Evolutionary conservation across 2,329 filamentous ascomycete species (phyloP).

Genomic region (Colletotrichum lupini): DNA sequence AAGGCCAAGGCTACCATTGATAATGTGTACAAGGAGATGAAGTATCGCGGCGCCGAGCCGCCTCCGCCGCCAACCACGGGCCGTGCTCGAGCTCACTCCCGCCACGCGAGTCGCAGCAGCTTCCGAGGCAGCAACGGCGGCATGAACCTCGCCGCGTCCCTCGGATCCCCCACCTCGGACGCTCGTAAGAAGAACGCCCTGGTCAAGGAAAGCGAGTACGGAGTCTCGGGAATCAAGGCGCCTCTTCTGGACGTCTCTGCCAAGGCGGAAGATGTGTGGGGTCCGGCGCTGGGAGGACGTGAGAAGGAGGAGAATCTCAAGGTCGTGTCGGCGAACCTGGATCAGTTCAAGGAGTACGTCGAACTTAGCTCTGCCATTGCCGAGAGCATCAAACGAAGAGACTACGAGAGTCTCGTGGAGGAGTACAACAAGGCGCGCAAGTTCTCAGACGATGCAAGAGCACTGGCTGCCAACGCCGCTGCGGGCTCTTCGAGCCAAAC

Average conservation of each 20-base stretch:
- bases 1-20: constrained; percentile 98
- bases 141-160: constrained; percentile 47
- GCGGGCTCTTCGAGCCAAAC: constrained; percentile 75
- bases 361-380: constrained; percentile 82
- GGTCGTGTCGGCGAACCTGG: constrained; percentile 78
- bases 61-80: constrained; percentile 47
- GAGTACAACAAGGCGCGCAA: constrained; percentile 86
- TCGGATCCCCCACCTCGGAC: constrained; percentile 56
- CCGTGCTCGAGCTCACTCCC: constrained; percentile 65
- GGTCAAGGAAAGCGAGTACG: constrained; percentile 92
- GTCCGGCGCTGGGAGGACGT: constrained; percentile 88
- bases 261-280: constrained; percentile 98
- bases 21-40: constrained; percentile 99
- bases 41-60: constrained; percentile 71
- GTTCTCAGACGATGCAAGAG: constrained; percentile 81
- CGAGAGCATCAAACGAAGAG: constrained; percentile 89
- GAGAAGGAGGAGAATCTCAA: constrained; percentile 92
- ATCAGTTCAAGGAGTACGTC: constrained; percentile 83
- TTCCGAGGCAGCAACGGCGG: constrained; percentile 65
- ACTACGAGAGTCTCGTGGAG: constrained; percentile 89
- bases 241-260: constrained; percentile 90
- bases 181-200: constrained; percentile 87
- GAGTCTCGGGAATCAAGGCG: constrained; percentile 86
- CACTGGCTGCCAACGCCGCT: constrained; percentile 67
- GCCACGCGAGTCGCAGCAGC: constrained; percentile 75